Base-by-base conservation (phyloP, 2,329 filamentous ascomycete genomes). In the Corniculantispora saksenae region DNA sequence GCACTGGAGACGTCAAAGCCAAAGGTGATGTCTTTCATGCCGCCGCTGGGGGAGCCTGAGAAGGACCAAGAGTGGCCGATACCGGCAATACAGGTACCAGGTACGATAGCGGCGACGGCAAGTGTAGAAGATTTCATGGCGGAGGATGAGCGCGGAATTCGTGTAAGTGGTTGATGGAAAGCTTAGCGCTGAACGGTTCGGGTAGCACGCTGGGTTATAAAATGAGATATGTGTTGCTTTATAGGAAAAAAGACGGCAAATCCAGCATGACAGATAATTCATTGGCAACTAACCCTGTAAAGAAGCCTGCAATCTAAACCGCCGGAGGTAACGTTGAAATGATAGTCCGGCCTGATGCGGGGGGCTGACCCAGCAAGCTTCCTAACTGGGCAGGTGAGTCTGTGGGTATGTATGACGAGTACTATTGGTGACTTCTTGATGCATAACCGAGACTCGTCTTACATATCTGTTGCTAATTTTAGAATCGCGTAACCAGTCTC, bases 1-100 rank as follows among this genome's bases (percentile, higher is more conserved):
- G 70, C 69, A 1, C 65, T 60, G 47, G 66, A 61, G 47, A 72
- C 67, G 56, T 66, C 67, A 40, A 72, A 66, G n/a, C 69, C 67
- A 38, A 72, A 72, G 0, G 69, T 69, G 19, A 72, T 21, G 47
- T 61, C 58, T 10, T 29, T 38, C 19, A 61, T 19, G 35, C 58
- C 58, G 10, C 47, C 35, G 17, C 43, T n/a, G 12, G 58, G 55
- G 5, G 47, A 45, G n/a, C 21, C 21, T 17, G 63, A 15, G 43
- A 64, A 55, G 21, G 43, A 32, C 63, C 63, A 64, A 5, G 23
- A 25, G 23, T 58, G 43, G 6, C 63, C 63, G 10, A 63, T 56
- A 40, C 54, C 54, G 17, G 61, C 61, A 10, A 56, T 51, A 23
- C 61, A 61, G 13, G 58, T 43, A 19, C 50, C 35, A 23, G 50